Conservation (phyloP, 306 rosid species). For the Cucumis melo region DNA sequence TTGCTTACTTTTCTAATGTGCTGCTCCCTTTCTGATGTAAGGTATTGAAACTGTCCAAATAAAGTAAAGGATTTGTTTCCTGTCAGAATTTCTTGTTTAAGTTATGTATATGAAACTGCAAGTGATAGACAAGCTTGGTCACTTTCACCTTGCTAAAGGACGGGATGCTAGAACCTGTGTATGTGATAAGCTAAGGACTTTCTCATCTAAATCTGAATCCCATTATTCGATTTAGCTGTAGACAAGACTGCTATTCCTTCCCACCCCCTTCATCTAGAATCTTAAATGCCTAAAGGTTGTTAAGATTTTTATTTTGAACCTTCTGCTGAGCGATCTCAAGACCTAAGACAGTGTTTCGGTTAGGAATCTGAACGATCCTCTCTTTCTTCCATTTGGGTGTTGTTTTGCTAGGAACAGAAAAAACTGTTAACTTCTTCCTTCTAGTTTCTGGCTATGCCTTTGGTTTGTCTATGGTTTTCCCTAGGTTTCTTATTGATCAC, state of each 20-base stretch:
- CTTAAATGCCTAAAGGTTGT: not conserved
- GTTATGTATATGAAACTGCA: not conserved
- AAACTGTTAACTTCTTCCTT: not conserved
- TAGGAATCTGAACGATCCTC: not conserved
- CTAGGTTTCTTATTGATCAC: not conserved
- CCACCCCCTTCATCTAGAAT: not conserved
- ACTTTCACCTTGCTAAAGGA: not conserved
- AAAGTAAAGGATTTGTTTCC: not conserved
- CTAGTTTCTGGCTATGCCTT: not conserved
- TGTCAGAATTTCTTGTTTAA: not conserved
- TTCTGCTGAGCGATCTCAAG: not conserved
- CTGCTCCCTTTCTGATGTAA: not conserved
- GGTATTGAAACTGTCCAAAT: not conserved
- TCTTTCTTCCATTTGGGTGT: not conserved
- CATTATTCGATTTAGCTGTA: not conserved
- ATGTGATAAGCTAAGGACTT: not conserved
- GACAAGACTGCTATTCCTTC: not conserved
- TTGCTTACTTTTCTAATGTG: not conserved
- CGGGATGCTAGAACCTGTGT: not conserved
- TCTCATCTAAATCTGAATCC: not conserved
- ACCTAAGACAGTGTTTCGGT: not conserved
- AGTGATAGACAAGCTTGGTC: not conserved
- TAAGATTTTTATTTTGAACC: not conserved
- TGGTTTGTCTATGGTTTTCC: not conserved
- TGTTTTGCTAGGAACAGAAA: not conserved